These are phyloP conservation scores for Paraconiothyrium sp. DNA, from an alignment of 2,329 filamentous ascomycete species.

Conservation along the genomic window DNA sequence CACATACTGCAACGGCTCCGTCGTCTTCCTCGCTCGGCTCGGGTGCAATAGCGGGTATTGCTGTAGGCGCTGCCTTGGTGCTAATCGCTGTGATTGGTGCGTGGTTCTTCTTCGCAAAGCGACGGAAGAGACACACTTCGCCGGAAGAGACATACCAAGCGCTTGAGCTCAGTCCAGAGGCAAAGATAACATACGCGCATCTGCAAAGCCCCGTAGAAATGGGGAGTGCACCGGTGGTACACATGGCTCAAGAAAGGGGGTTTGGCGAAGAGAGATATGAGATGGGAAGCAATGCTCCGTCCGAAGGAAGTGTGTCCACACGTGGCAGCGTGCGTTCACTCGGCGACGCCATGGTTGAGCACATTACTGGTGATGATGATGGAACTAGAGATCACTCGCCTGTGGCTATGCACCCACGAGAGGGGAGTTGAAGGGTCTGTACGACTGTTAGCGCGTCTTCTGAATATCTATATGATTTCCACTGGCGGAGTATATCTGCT, in stretches of 20 bases:
- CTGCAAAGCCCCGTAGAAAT: not conserved
- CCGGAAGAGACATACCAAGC: not conserved
- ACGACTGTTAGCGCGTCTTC: not conserved
- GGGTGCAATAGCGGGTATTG: constrained; percentile 27
- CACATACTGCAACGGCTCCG: constrained; percentile 4
- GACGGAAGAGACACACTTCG: constrained; percentile 9
- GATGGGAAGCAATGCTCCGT: not conserved
- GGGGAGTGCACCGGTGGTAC: not conserved
- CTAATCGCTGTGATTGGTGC: not conserved
- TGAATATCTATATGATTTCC: not conserved
- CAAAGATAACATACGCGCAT: constrained; percentile 9
- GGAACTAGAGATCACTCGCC: not conserved
- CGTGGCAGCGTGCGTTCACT: not conserved
- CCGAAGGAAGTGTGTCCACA: not conserved
- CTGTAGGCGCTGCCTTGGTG: constrained; percentile 16
- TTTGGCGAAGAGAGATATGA: constrained; percentile 5
- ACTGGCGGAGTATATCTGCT: not conserved
- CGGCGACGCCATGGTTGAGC: not conserved
- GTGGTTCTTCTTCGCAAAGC: constrained; percentile 10
- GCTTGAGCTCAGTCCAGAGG: not conserved
- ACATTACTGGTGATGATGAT: no score
- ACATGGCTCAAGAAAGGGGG: not conserved
- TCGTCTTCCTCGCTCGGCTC: constrained; percentile 12
- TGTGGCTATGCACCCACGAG: not conserved
- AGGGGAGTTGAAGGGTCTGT: not conserved